Conservation (phyloP, 2,329 filamentous ascomycete genomes). For the Trematosphaeria pertusa region DNA sequence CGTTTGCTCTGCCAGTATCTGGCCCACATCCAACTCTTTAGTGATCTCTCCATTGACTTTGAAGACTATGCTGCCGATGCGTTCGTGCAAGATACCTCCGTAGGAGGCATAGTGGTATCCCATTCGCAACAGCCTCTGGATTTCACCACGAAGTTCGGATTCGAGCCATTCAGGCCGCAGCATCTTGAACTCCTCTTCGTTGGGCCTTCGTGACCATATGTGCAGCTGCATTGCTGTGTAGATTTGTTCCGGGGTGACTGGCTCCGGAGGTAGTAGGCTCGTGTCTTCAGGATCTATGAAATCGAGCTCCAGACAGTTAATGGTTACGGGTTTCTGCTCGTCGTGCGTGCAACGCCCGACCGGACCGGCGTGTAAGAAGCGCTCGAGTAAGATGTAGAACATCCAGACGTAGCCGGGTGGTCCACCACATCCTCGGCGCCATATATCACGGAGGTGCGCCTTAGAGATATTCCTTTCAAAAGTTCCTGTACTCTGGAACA, state of each 20-base stretch:
- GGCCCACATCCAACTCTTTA: slow-evolving; percentile 2
- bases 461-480: background rate
- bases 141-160: background rate
- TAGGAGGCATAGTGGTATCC: background rate
- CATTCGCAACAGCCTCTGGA: background rate
- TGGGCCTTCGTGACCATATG: background rate
- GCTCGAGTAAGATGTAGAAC: slow-evolving; percentile 2
- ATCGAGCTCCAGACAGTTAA: slow-evolving; percentile 8
- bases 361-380: slow-evolving; percentile 1
- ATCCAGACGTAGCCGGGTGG: slow-evolving; percentile 7
- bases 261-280: background rate
- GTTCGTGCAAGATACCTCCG: slow-evolving; percentile 2
- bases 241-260: background rate
- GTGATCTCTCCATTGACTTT: slow-evolving; percentile 4
- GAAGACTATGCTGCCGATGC: slow-evolving; percentile 2
- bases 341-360: background rate
- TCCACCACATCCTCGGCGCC: slow-evolving; percentile 1
- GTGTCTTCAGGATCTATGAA: slow-evolving; percentile 8
- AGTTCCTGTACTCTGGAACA: slow-evolving; percentile 5
- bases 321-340: background rate
- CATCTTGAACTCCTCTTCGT: background rate
- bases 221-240: background rate
- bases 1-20: slow-evolving; percentile 4
- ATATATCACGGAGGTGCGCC: background rate
- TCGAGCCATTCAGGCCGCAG: slow-evolving; percentile 7